Percentiles rank a stretch among this genome's conserved stretches.
phyloP scores from a whole-genome alignment of 495 filamentous ascomycete species.

The Tuber melanosporum region DNA sequence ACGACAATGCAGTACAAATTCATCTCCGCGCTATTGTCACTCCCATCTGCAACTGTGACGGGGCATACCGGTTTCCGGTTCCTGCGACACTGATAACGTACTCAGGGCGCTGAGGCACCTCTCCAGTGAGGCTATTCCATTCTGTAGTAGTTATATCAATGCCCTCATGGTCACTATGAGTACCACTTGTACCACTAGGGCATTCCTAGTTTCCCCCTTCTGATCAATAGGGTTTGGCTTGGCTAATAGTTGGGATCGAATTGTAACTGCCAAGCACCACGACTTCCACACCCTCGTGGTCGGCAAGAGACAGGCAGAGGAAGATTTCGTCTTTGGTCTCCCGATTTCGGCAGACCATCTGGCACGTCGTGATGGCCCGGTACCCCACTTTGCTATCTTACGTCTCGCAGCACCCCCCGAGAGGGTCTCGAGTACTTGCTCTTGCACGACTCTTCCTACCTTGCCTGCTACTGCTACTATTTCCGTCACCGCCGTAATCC shows the following conservation, averaged over 20 bases:
- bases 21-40: not conserved
- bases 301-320: not conserved
- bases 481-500: slow-evolving; percentile 21
- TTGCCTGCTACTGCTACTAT: slow-evolving; percentile 7
- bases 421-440: slow-evolving; percentile 29
- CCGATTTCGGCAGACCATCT: not conserved
- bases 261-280: not conserved
- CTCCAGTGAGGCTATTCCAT: slow-evolving; percentile 17
- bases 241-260: not conserved
- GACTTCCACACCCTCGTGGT: not conserved
- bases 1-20: not conserved
- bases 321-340: slow-evolving; percentile 12
- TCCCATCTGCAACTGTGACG: not conserved
- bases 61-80: not conserved
- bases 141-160: slow-evolving; percentile 19
- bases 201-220: slow-evolving; percentile 3
- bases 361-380: not conserved
- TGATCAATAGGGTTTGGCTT: not conserved
- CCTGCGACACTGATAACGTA: slow-evolving; percentile 27
- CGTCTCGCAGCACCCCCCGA: slow-evolving; percentile 20
- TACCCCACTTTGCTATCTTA: slow-evolving; percentile 8
- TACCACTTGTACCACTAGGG: slow-evolving; percentile 5
- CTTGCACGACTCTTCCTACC: slow-evolving; percentile 23
- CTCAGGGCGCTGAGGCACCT: slow-evolving; percentile 22
- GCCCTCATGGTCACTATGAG: slow-evolving; percentile 10